phyloP scores from a whole-genome alignment of 2,329 filamentous ascomycete species.

The Tolypocladium endophyticum region DNA sequence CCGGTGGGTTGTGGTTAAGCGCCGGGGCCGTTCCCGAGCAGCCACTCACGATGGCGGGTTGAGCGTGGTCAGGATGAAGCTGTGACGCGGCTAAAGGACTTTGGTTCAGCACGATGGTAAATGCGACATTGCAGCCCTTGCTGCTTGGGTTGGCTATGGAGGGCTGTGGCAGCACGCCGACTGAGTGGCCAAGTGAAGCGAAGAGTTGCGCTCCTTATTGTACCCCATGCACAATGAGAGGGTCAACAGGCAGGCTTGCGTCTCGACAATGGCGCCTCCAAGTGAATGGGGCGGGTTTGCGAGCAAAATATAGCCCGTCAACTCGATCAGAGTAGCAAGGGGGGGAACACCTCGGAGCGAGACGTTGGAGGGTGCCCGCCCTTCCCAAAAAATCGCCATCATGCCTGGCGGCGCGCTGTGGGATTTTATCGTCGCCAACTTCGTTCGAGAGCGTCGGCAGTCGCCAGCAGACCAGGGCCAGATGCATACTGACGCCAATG shows the following conservation, averaged over 20 bases:
- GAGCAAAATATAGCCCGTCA: neutral
- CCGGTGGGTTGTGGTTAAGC: neutral
- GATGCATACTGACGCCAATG: neutral
- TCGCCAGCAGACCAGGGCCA: neutral
- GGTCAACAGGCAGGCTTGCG: neutral
- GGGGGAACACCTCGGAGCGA: neutral
- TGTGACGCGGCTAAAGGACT: neutral
- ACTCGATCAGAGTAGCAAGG: neutral
- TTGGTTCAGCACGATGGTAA: neutral
- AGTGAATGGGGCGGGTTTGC: neutral
- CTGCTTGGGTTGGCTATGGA: neutral
- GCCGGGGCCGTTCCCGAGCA: neutral
- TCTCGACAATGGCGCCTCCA: neutral
- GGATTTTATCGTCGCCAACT: neutral
- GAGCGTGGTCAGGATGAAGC: neutral
- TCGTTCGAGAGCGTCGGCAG: neutral
- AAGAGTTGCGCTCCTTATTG: neutral
- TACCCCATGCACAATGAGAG: neutral
- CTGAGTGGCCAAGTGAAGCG: neutral
- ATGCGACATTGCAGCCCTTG: neutral
- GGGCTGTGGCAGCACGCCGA: neutral
- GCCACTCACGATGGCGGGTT: neutral
- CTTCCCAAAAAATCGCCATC: neutral
- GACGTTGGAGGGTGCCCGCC: neutral
- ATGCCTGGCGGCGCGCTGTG: too few relatives aligned